Conservation (phyloP, 306 rosid species). For the Prosopis cineraria region DNA sequence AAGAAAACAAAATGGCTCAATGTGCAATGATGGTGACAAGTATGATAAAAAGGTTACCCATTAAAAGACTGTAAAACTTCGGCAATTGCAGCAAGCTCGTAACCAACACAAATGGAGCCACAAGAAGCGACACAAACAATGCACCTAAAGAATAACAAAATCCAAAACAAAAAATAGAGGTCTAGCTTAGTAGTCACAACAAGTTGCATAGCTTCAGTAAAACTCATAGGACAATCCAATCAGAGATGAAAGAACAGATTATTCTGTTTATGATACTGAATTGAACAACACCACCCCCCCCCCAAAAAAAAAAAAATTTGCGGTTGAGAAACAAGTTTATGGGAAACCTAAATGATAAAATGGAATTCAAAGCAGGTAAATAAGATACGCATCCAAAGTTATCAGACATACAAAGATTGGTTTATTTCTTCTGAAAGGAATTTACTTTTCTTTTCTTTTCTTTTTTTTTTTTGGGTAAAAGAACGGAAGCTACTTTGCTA, state of each 20-base stretch:
- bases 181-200: neutral
- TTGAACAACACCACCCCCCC: conserved; percentile 20
- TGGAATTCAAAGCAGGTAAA: neutral
- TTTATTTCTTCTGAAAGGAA: neutral
- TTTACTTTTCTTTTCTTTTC: no score
- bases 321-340: neutral
- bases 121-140: conserved; percentile 66
- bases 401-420: neutral
- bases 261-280: neutral
- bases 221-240: conserved; percentile 22
- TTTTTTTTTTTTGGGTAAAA: no score
- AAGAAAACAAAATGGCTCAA: neutral
- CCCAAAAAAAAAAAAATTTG: neutral
- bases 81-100: conserved; percentile 68
- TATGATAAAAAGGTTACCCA: conserved; percentile 46
- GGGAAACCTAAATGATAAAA: conserved; percentile 8
- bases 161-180: neutral
- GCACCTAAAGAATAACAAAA: conserved; percentile 57
- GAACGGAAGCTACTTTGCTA: neutral
- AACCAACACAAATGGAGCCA: conserved; percentile 60
- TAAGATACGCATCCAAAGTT: conserved; percentile 6
- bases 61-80: conserved; percentile 70
- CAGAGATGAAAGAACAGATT: neutral
- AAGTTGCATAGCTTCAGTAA: neutral
- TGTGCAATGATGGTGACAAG: conserved; percentile 14